A percentile compares a stretch with the other conserved stretches of the same genome.
These are phyloP conservation scores for Aschersonia sp. DNA, from an alignment of 2,329 filamentous ascomycete genomes.

Conservation along the genomic window DNA sequence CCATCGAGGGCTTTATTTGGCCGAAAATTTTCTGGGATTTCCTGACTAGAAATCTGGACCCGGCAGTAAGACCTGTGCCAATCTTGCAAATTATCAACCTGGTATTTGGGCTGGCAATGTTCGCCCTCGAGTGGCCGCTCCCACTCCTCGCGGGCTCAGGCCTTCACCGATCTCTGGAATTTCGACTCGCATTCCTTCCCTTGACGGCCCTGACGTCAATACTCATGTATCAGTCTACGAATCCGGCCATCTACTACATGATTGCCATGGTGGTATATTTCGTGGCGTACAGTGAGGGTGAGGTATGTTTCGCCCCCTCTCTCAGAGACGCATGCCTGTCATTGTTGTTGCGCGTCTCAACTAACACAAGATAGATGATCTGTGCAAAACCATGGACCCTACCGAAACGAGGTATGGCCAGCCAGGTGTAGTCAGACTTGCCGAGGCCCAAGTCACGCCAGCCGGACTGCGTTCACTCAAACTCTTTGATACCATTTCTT, in stretches of 20 bases:
- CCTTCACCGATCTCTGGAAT: constrained; percentile 78
- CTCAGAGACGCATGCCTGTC: constrained; percentile 5
- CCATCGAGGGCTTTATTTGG: constrained; percentile 88
- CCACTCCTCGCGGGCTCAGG: constrained; percentile 59
- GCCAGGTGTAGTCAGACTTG: neutral
- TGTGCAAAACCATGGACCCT: constrained; percentile 58
- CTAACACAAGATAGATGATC: constrained; percentile 34
- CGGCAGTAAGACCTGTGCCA: constrained; percentile 74
- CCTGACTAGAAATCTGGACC: constrained; percentile 77
- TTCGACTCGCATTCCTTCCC: constrained; percentile 70
- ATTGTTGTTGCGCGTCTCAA: neutral
- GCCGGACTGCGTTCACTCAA: neutral
- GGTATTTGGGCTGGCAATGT: constrained; percentile 59
- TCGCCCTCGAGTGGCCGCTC: constrained; percentile 88
- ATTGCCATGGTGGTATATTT: constrained; percentile 82
- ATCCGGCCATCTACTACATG: constrained; percentile 82
- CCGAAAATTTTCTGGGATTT: constrained; percentile 99
- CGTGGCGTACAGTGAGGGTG: constrained; percentile 94
- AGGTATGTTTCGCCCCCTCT: constrained; percentile 44
- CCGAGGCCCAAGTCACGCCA: neutral
- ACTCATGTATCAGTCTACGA: constrained; percentile 83
- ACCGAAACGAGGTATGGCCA: constrained; percentile 34
- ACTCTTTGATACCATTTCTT: no score
- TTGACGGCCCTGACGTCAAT: constrained; percentile 59
- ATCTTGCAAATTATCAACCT: constrained; percentile 84